Evolutionary conservation across 208 protist genomes (phyloP).

Genomic region (Leishmania martiniquensis): DNA sequence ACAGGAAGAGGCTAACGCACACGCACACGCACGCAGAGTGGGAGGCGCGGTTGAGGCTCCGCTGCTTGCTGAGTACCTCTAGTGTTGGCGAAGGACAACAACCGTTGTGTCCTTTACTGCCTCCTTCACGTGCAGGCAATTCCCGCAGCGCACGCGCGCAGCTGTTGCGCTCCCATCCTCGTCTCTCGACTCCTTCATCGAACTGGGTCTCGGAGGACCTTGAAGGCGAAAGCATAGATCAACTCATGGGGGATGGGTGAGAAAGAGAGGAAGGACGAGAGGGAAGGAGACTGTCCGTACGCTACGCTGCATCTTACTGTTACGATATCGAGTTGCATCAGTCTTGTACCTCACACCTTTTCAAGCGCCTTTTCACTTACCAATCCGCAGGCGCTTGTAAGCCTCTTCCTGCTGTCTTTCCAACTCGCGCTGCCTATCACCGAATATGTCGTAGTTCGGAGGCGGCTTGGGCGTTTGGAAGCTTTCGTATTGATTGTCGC

Average conservation of each 20-base stretch:
- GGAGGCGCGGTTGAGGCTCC: too few relatives aligned
- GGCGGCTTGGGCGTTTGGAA: constrained; percentile 54
- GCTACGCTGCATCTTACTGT: neutral
- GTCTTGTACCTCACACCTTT: neutral
- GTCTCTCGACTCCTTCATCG: neutral
- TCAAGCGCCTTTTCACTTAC: constrained; percentile 9
- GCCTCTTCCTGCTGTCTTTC: constrained; percentile 28
- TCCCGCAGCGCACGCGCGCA: neutral
- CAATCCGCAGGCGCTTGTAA: constrained; percentile 25
- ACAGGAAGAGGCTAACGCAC: neutral
- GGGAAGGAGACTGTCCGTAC: neutral
- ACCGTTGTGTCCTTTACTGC: neutral
- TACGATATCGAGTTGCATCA: neutral
- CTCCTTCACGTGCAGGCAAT: neutral
- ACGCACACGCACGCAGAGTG: neutral
- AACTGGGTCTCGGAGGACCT: neutral
- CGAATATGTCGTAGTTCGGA: constrained; percentile 85
- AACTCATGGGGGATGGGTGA: neutral
- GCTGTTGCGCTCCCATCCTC: neutral
- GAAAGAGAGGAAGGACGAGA: neutral
- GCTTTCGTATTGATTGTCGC: constrained; percentile 74
- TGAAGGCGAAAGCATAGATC: neutral
- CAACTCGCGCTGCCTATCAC: constrained; percentile 61
- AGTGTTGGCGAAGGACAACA: neutral
- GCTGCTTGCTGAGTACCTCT: neutral